Evolutionary conservation across 75 land plant species (phyloP), one percentile per base, ranked within the genome.

Genomic region (Picea sitchensis): DNA sequence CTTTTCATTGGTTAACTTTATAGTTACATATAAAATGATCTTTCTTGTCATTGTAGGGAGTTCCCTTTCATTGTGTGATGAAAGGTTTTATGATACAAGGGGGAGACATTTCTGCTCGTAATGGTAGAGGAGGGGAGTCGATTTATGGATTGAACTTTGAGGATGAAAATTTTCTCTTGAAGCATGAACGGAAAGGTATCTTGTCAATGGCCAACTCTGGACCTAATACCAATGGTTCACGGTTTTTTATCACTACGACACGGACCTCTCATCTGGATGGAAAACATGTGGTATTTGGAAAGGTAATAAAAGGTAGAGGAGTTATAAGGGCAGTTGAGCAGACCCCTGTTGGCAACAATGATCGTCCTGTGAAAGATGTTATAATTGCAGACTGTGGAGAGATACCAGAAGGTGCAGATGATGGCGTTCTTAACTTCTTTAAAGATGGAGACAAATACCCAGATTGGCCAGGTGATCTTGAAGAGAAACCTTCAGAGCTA

Each of bases 221-320:
- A 17, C 83, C 87, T 14, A 85, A 86, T 61, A 85, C 87, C 18
- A 86, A 86, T 80, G 88, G 87, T 2, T 86, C 88, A 38, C 87
- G 84, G 80, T 86, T 86, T 58, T 84, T 86, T 38, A 86, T 86
- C 38, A 79, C 88, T 13, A 86, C 87, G 3, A 67, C 83, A 17
- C 80, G 88, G 18, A 61, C 87, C 38, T 75, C 87, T 20, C 87
- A 84, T 63, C 68, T 84, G 14, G 88, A 86, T 77, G 88, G 88
- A 51, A 86, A 86, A 80, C 88, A 86, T 77, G 86, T 86, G 18
- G 88, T 86, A 60, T 86, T 86, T 86, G 88, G 88, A 8, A 86
- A 86, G 63, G 71, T 86, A 11, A 14, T 84, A 58, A 86, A 86
- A 83, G 88, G 88, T 30, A 80, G 81, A 80, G 88, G 88, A 51